Conservation (phyloP, 192 early-diverging fungal genomes). For the Backusella sp. region DNA sequence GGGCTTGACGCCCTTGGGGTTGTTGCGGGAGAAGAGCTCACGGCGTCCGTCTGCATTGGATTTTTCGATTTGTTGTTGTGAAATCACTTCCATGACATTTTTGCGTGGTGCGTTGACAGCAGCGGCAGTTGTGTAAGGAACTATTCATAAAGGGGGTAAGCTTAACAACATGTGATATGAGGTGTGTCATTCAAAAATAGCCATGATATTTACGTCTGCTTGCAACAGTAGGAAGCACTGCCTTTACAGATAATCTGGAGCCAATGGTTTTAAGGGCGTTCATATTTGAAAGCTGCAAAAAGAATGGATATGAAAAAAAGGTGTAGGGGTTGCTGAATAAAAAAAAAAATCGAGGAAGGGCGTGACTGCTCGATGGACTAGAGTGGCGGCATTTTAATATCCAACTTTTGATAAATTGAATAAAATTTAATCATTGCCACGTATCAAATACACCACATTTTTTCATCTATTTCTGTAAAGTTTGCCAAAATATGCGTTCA, state of each 20-base stretch:
- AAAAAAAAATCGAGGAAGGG: background rate
- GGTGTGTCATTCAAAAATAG: background rate
- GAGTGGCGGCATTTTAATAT: background rate
- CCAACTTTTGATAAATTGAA: background rate
- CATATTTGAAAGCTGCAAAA: background rate
- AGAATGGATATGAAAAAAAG: background rate
- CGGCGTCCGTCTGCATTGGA: conserved; percentile 56
- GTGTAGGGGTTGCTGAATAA: background rate
- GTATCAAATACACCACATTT: background rate
- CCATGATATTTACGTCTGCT: background rate
- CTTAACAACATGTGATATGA: background rate
- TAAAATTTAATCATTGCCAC: background rate
- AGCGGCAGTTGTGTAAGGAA: conserved; percentile 16
- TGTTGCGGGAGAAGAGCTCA: conserved; percentile 60
- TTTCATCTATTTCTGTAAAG: background rate
- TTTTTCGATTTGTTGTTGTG: conserved; percentile 59
- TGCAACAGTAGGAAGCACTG: background rate
- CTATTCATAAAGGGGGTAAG: background rate
- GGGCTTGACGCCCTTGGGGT: conserved; percentile 52
- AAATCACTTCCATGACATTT: conserved; percentile 67
- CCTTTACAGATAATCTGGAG: background rate
- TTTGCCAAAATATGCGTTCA: conserved; percentile 7
- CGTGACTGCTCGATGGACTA: background rate
- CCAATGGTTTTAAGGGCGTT: conserved; percentile 12
- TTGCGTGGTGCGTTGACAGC: conserved; percentile 22